phyloP scores from a whole-genome alignment of 2,329 filamentous ascomycete species.

The Monilinia laxa region DNA sequence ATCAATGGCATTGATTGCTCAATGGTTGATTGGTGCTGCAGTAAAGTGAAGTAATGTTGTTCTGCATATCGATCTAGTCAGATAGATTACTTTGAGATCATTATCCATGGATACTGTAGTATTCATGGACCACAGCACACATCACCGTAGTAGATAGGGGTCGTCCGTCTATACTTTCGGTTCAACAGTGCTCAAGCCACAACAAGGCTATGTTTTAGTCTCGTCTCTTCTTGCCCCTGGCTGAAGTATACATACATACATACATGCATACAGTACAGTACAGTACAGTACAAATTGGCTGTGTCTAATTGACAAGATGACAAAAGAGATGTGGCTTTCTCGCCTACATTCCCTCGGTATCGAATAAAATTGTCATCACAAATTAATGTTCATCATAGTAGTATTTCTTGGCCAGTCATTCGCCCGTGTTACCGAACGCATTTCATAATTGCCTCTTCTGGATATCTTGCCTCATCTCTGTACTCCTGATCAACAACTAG shows the following conservation, averaged over 20 bases:
- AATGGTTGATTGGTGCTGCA: background rate
- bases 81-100: constrained; percentile 1
- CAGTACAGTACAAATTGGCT: constrained; percentile 13
- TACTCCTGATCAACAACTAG: constrained; percentile 49
- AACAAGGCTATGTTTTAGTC: constrained; percentile 30
- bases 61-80: constrained; percentile 1
- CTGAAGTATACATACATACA: too few relatives aligned
- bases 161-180: constrained; percentile 21
- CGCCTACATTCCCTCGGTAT: constrained; percentile 27
- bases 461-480: constrained; percentile 27
- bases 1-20: background rate
- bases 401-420: constrained; percentile 21
- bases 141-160: background rate
- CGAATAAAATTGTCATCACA: constrained; percentile 31
- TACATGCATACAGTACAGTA: too few relatives aligned
- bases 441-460: constrained; percentile 30
- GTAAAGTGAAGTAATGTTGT: background rate
- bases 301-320: constrained; percentile 28
- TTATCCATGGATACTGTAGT: too few relatives aligned
- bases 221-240: background rate
- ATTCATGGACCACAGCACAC: background rate
- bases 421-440: constrained; percentile 33
- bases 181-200: constrained; percentile 32
- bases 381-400: constrained; percentile 17
- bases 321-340: constrained; percentile 31